These are phyloP conservation scores for Mycena kentingensis DNA, from an alignment of 768 basidiomycete species.

Conservation along the genomic window DNA sequence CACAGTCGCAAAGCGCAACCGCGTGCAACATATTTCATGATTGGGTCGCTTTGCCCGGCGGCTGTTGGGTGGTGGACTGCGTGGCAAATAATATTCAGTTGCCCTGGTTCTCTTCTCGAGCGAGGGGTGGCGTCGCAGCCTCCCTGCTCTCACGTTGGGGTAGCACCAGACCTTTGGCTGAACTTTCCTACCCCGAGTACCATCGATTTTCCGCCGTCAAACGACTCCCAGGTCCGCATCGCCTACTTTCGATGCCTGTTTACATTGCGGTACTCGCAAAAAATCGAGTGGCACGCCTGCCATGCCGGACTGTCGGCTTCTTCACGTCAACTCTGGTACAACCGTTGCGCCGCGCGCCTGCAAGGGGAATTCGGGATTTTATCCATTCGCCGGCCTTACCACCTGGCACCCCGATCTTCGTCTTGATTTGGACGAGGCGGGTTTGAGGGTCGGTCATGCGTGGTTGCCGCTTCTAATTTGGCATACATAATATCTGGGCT, in stretches of 20 bases:
- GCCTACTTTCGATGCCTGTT: neutral
- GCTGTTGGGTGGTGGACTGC: neutral
- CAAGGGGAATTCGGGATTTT: constrained; percentile 18
- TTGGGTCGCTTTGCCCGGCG: neutral
- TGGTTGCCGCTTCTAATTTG: constrained; percentile 1
- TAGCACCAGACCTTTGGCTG: neutral
- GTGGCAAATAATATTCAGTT: neutral
- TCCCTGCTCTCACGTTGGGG: neutral
- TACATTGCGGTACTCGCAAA: neutral
- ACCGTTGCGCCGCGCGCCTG: constrained; percentile 1
- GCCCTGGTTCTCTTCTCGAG: neutral
- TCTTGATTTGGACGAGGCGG: neutral
- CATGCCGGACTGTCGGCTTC: neutral
- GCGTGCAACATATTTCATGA: neutral
- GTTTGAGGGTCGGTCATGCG: neutral
- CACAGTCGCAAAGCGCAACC: too few species aligned
- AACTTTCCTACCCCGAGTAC: neutral
- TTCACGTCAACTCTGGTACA: neutral
- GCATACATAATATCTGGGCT: neutral
- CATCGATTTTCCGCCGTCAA: neutral
- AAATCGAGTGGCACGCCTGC: neutral
- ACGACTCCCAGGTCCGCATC: too few species aligned
- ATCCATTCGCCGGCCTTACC: neutral
- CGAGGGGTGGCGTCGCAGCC: neutral
- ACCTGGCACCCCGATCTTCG: constrained; percentile 12